Evolutionary conservation across 768 basidiomycete species (phyloP), one percentile per base, ranked within the genome.

Genomic region (Boletellus ananas): DNA sequence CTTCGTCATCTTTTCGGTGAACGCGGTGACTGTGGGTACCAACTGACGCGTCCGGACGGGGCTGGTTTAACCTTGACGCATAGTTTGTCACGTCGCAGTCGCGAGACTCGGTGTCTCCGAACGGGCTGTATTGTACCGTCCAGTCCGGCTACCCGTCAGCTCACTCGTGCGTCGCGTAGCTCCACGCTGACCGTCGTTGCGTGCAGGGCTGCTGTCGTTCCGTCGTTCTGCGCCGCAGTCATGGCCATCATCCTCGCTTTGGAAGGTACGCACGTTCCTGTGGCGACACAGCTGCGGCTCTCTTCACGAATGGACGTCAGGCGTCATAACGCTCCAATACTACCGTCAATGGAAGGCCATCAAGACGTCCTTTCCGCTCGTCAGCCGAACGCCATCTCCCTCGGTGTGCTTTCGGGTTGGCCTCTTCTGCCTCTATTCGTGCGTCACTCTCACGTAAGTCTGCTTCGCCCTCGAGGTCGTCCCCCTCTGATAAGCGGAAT

Each of bases 101-200:
- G 33, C 49, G 48, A 11, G 29, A 10, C 31, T 43, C 51, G 2
- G 56, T 65, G 34, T 33, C 3, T 49, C 59, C 63, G 39, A 80
- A 79, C 59, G 75, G 77, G 29, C 55, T 83, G 38, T 81, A 80
- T 63, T 83, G 81, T 57, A 70, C 71, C 14, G 58, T 72, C n/a
- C 54, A 59, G 18, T 52, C 56, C 10, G 54, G 59, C 34, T 54
- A 58, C 39, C 62, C 73, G 79, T 80, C 50, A 48, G 78, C 64
- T 40, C 47, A 49, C 37, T 44, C 34, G 37, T 47, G 23, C 25
- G 13, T 42, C 25, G 34, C 50, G 50, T 50, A 48, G 25, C 21
- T 45, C 37, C 42, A 35, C 37, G 33, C 51, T 66, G 44, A 64
- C 47, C 31, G 40, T 27, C 45, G 34, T 61, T 58, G 58, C 58